phyloP scores from a whole-genome alignment of 2,329 filamentous ascomycete species.

The Penicillium hordei region DNA sequence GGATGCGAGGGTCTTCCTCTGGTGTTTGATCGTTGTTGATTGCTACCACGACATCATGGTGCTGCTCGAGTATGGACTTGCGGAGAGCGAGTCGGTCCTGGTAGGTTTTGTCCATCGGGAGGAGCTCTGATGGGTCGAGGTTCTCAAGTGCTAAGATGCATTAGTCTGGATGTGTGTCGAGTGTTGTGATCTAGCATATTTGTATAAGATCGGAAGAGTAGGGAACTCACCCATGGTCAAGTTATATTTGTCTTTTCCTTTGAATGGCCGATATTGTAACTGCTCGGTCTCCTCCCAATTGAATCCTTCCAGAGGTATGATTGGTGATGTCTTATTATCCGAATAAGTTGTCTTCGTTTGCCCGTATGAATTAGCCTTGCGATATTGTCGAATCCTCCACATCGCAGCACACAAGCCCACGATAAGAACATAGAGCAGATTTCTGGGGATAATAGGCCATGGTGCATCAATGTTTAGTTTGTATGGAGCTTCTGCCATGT shows the following conservation, averaged over 20 bases:
- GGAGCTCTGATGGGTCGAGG: slow-evolving; percentile 53
- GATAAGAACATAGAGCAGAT: background rate
- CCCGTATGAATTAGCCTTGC: background rate
- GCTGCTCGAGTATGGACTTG: slow-evolving; percentile 45
- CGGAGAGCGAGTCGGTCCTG: slow-evolving; percentile 53
- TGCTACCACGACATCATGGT: slow-evolving; percentile 44
- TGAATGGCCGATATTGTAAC: slow-evolving; percentile 57
- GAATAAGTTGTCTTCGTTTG: background rate
- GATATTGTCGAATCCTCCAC: slow-evolving; percentile 1
- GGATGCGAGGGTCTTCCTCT: slow-evolving; percentile 37
- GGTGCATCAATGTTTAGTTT: background rate
- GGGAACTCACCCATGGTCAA: slow-evolving; percentile 59
- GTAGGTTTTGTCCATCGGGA: slow-evolving; percentile 62
- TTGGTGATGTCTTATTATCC: slow-evolving; percentile 23
- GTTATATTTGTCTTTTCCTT: slow-evolving; percentile 61
- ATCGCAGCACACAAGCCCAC: slow-evolving; percentile 2
- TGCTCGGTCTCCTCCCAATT: slow-evolving; percentile 54
- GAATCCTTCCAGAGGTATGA: slow-evolving; percentile 50
- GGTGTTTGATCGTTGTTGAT: slow-evolving; percentile 35
- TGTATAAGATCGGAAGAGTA: background rate
- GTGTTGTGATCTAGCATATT: background rate
- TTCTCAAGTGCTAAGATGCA: slow-evolving; percentile 51
- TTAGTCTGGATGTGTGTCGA: slow-evolving; percentile 8
- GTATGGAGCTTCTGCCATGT: background rate
- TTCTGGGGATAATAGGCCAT: background rate